phyloP scores from a whole-genome alignment of 192 early-diverging fungal species.

The Entrophospora sp. region DNA sequence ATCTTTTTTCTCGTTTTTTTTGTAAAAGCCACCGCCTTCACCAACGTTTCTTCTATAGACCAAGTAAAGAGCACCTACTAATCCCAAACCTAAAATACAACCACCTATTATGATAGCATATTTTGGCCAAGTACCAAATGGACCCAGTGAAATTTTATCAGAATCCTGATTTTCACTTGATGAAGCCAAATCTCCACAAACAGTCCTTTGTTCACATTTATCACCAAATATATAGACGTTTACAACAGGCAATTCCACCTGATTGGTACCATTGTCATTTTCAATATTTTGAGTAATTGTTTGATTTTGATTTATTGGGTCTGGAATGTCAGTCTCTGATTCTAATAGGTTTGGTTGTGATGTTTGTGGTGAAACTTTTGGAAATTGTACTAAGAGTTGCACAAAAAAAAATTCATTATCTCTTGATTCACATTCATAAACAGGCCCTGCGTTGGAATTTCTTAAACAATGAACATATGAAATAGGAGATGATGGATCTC shows the following conservation, averaged over 20 bases:
- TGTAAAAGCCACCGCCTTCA: no score
- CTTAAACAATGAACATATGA: background rate
- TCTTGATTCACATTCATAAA: background rate
- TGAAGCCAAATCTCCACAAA: background rate
- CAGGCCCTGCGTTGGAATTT: background rate
- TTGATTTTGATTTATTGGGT: no score
- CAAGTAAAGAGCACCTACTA: background rate
- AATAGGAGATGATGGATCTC: background rate
- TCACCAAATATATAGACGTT: background rate
- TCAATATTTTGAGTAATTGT: background rate
- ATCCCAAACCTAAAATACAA: background rate
- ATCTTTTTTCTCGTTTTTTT: no score
- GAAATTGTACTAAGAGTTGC: no score
- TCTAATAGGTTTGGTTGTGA: no score
- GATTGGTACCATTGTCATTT: no score
- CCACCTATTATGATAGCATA: background rate
- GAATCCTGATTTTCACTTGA: background rate
- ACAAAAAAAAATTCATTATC: background rate
- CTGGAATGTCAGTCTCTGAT: no score
- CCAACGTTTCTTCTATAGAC: background rate
- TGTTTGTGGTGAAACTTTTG: background rate
- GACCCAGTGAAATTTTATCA: background rate
- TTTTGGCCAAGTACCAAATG: slow-evolving; percentile 7
- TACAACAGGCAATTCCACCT: no score
- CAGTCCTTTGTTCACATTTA: background rate